Evolutionary conservation across 2,329 filamentous ascomycete genomes (phyloP).

Genomic region (Aspergillus sp.): DNA sequence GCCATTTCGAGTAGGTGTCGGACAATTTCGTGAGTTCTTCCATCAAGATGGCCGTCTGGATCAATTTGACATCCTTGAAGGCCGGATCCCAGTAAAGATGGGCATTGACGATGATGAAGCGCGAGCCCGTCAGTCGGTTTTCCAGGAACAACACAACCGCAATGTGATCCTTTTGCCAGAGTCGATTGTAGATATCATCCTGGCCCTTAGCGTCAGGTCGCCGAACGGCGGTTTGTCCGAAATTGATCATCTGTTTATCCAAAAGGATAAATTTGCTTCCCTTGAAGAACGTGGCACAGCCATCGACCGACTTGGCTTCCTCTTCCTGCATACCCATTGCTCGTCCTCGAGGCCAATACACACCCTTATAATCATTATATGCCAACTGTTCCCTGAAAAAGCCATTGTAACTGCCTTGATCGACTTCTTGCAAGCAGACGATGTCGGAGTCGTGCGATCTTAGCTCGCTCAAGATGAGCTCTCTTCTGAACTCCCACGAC

Average conservation of each 20-base stretch:
- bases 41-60: slow-evolving; percentile 94
- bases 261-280: slow-evolving; percentile 89
- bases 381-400: slow-evolving; percentile 86
- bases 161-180: slow-evolving; percentile 98
- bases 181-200: slow-evolving; percentile 95
- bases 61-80: slow-evolving; percentile 90
- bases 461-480: slow-evolving; percentile 81
- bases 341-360: slow-evolving; percentile 87
- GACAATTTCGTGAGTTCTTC: slow-evolving; percentile 84
- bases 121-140: slow-evolving; percentile 83
- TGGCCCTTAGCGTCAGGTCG: slow-evolving; percentile 96
- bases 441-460: slow-evolving; percentile 79
- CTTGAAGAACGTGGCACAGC: slow-evolving; percentile 96
- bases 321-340: slow-evolving; percentile 89
- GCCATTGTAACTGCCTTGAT: slow-evolving; percentile 86
- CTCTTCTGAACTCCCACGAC: slow-evolving; percentile 81
- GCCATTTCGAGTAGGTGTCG: slow-evolving; percentile 78
- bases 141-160: slow-evolving; percentile 90
- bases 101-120: slow-evolving; percentile 88
- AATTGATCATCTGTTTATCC: slow-evolving; percentile 92
- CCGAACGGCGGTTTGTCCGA: slow-evolving; percentile 87
- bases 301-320: slow-evolving; percentile 87
- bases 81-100: slow-evolving; percentile 94
- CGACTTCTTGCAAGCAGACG: slow-evolving; percentile 89
- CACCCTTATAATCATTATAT: slow-evolving; percentile 85